Conservation (phyloP, 2,329 filamentous ascomycete species). For the Pseudogymnoascus sp. region DNA sequence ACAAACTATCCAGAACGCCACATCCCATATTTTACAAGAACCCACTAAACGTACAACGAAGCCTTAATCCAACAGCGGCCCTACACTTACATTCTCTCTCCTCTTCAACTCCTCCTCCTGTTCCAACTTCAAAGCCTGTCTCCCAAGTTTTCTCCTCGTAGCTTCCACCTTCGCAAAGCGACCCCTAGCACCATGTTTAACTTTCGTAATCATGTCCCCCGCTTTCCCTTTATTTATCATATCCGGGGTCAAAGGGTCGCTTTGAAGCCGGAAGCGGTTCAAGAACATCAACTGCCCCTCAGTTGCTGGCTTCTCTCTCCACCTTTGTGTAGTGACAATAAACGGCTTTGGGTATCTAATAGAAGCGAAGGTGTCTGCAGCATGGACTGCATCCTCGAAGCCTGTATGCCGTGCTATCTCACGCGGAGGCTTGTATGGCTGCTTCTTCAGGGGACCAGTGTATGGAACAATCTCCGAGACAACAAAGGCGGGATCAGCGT, state of each 20-base stretch:
- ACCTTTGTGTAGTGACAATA: conserved; percentile 56
- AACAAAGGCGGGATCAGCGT: conserved; percentile 18
- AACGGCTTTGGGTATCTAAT: conserved; percentile 58
- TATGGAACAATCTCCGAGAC: conserved; percentile 30
- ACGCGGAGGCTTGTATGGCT: conserved; percentile 61
- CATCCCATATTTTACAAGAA: conserved; percentile 5
- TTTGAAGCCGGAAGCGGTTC: conserved; percentile 52
- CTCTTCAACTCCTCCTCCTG: conserved; percentile 32
- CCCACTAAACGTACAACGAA: not conserved
- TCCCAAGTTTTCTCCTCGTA: conserved; percentile 42
- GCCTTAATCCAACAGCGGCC: conserved; percentile 35
- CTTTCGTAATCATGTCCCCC: conserved; percentile 83
- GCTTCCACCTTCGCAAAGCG: conserved; percentile 47
- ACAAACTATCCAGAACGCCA: not conserved
- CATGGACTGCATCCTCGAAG: conserved; percentile 69
- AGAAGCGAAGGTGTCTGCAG: conserved; percentile 71
- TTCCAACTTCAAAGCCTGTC: conserved; percentile 30
- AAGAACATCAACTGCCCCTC: conserved; percentile 59
- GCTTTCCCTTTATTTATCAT: conserved; percentile 72
- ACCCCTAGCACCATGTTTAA: conserved; percentile 71
- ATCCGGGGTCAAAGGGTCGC: conserved; percentile 43
- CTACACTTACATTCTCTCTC: conserved; percentile 47
- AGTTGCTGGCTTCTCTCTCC: conserved; percentile 61
- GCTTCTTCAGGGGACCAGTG: conserved; percentile 16
- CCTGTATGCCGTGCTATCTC: conserved; percentile 56